These are phyloP conservation scores for Suillus clintonianus DNA, from an alignment of 768 basidiomycete genomes.

Conservation along the genomic window DNA sequence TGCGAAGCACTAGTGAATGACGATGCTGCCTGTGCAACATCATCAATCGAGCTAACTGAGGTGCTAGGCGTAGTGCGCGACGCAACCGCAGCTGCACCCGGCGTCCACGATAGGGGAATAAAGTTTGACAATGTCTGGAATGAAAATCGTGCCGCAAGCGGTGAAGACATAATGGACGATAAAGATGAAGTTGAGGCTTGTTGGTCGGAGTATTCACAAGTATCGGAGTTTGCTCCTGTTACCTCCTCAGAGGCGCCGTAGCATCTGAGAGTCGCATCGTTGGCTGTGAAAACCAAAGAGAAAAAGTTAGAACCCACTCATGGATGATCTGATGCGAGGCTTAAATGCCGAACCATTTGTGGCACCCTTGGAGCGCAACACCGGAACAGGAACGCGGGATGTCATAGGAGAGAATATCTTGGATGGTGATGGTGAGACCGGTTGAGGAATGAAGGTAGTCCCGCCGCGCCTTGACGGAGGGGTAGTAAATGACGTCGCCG, in stretches of 20 bases:
- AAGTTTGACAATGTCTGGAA: conserved; percentile 63
- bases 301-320: conserved; percentile 60
- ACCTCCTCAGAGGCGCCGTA: conserved; percentile 29
- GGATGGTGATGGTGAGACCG: conserved; percentile 46
- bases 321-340: conserved; percentile 47
- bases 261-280: conserved; percentile 41
- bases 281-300: conserved; percentile 36
- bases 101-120: conserved; percentile 56
- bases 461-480: conserved; percentile 56
- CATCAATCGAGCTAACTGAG: conserved; percentile 12
- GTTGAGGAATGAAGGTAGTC: conserved; percentile 59
- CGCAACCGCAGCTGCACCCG: conserved; percentile 35
- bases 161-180: conserved; percentile 52
- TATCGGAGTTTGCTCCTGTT: conserved; percentile 13
- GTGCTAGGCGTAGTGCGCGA: conserved; percentile 23
- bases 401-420: conserved; percentile 29
- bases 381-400: conserved; percentile 40
- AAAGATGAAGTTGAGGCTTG: conserved; percentile 40
- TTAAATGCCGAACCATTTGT: conserved; percentile 66
- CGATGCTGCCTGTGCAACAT: conserved; percentile 12
- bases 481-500: conserved; percentile 41
- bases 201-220: conserved; percentile 27
- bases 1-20: conserved; percentile 11
- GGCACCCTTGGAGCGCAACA: conserved; percentile 23
- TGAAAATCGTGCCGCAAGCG: conserved; percentile 57